Conservation (phyloP, 2,329 filamentous ascomycete genomes). For the Cladophialophora yegresii region DNA sequence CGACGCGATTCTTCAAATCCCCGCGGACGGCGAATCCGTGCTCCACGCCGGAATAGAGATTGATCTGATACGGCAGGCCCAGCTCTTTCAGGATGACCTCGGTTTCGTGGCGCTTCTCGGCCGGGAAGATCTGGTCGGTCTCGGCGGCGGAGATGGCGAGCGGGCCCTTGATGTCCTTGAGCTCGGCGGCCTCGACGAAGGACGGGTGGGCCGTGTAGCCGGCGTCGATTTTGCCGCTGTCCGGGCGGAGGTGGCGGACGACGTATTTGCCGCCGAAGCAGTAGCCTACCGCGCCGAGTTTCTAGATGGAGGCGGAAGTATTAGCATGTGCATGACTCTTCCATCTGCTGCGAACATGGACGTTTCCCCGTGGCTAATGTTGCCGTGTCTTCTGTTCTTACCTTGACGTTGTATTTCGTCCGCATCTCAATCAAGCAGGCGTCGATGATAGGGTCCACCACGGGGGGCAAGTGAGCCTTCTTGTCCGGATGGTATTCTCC, state of each 20-base stretch:
- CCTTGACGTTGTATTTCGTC: conserved; percentile 37
- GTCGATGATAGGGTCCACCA: conserved; percentile 58
- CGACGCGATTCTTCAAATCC: conserved; percentile 59
- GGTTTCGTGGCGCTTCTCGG: conserved; percentile 63
- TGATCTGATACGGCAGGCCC: conserved; percentile 71
- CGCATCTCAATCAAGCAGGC: conserved; percentile 47
- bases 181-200: conserved; percentile 69
- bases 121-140: conserved; percentile 66
- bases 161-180: conserved; percentile 65
- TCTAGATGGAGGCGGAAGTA: conserved; percentile 19
- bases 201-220: conserved; percentile 77
- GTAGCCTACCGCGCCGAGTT: conserved; percentile 40
- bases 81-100: conserved; percentile 63
- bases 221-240: conserved; percentile 62
- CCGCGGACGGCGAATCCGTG: conserved; percentile 76
- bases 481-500: conserved; percentile 37
- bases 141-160: conserved; percentile 67
- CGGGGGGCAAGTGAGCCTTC: conserved; percentile 44
- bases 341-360: neutral
- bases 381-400: conserved; percentile 12
- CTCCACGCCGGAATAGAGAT: conserved; percentile 67
- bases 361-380: neutral
- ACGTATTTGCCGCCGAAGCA: conserved; percentile 59
- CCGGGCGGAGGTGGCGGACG: conserved; percentile 64
- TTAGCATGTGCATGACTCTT: conserved; percentile 16